A percentile compares a stretch with the other conserved stretches of the same genome.
phyloP scores from a whole-genome alignment of 139 green algal genomes.

The Coelastrella sp. region DNA sequence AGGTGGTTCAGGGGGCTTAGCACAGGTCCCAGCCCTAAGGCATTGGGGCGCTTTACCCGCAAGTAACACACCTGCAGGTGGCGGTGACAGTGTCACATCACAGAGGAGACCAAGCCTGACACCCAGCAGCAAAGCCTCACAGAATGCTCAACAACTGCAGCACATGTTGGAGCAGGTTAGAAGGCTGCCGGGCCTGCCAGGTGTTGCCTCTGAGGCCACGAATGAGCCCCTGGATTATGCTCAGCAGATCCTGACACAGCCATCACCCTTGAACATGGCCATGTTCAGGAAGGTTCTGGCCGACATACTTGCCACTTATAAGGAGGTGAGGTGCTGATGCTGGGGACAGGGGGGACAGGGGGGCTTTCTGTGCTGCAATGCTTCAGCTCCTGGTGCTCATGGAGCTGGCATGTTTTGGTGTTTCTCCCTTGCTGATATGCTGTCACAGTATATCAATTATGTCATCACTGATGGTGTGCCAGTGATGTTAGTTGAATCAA shows the following conservation, averaged over 20 bases:
- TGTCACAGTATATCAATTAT: no score
- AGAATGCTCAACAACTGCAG: not conserved
- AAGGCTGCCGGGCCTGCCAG: not conserved
- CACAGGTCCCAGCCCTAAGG: no score
- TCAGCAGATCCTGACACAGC: not conserved
- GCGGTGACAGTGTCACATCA: not conserved
- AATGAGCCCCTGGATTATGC: not conserved
- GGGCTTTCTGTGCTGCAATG: no score
- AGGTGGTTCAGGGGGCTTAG: no score
- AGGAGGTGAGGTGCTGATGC: not conserved
- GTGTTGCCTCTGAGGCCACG: not conserved
- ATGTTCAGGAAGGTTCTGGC: not conserved
- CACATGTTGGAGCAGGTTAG: slow-evolving; percentile 4
- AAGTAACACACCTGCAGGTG: not conserved
- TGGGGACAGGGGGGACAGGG: no score
- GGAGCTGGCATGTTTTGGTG: no score
- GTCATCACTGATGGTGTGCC: no score
- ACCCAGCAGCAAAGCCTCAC: not conserved
- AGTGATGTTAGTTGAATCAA: no score
- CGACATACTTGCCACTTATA: not conserved
- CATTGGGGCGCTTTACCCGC: no score
- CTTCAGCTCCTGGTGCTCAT: no score
- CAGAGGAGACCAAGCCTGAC: not conserved
- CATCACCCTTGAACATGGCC: not conserved
- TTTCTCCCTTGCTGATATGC: no score